phyloP scores from a whole-genome alignment of 768 basidiomycete species.

The Pleurotus citrinopileatus region DNA sequence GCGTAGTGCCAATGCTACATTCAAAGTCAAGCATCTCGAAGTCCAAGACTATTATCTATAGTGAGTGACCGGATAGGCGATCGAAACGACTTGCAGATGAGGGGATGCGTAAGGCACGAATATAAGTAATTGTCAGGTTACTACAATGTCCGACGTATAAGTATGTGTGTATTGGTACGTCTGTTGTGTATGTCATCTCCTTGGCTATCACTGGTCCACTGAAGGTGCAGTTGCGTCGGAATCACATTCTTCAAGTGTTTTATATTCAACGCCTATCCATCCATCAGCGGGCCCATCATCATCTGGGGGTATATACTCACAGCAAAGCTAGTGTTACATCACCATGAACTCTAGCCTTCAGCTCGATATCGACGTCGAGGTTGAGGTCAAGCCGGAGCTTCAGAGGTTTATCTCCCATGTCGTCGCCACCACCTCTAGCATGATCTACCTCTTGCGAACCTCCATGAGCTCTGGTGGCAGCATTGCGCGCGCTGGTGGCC shows the following conservation, averaged over 20 bases:
- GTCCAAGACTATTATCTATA: conserved; percentile 16
- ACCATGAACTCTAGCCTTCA: conserved; percentile 14
- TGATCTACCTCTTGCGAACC: neutral
- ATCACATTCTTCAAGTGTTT: neutral
- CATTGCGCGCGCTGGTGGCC: neutral
- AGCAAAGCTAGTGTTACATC: conserved; percentile 16
- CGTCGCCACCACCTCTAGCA: neutral
- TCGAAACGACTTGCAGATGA: too few relatives aligned
- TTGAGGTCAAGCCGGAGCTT: conserved; percentile 15
- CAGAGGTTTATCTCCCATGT: conserved; percentile 13
- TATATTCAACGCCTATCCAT: neutral
- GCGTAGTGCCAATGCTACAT: conserved; percentile 7
- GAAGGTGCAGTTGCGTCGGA: too few relatives aligned
- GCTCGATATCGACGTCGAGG: conserved; percentile 14
- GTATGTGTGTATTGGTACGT: too few relatives aligned
- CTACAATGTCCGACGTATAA: too few relatives aligned
- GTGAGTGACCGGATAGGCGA: too few relatives aligned
- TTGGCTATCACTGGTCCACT: too few relatives aligned
- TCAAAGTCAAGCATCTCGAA: conserved; percentile 14
- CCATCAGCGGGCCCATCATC: neutral
- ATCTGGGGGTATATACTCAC: neutral
- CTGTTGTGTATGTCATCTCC: too few relatives aligned
- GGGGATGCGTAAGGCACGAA: too few relatives aligned
- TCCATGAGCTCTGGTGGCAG: neutral
- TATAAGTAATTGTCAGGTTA: too few relatives aligned